A percentile compares a stretch with the other conserved stretches of the same genome.
Conservation (phyloP, 129 eudicot genomes). For the Flaveria ramosissima region DNA sequence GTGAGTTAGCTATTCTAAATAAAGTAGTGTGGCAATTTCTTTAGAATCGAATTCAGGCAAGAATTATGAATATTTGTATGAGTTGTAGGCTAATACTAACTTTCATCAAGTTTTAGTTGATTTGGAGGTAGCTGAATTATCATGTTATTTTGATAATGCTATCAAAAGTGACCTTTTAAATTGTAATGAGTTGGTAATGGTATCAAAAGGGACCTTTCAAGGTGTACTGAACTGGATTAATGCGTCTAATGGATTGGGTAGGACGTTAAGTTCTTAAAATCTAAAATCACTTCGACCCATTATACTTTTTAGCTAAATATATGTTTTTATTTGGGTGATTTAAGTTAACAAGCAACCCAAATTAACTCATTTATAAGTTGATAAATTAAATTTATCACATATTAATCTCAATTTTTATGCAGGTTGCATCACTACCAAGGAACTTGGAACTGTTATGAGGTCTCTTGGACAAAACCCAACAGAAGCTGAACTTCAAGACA, state of each 20-base stretch:
- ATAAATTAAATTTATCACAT: neutral
- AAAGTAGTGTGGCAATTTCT: neutral
- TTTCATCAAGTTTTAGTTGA: neutral
- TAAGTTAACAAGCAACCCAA: neutral
- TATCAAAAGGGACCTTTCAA: no score
- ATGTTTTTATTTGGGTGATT: neutral
- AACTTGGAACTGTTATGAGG: slow-evolving; percentile 85
- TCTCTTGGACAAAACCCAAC: slow-evolving; percentile 80
- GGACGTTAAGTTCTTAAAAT: no score
- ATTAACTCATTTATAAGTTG: neutral
- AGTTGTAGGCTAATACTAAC: neutral
- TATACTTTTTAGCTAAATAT: neutral
- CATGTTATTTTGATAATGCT: neutral
- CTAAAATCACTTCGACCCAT: neutral
- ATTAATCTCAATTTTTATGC: neutral
- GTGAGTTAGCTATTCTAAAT: no score
- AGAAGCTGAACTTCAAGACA: slow-evolving; percentile 76
- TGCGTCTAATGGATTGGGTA: no score
- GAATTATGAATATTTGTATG: neutral
- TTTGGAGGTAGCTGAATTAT: neutral
- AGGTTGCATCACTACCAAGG: slow-evolving; percentile 85
- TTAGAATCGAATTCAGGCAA: neutral
- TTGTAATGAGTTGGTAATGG: neutral
- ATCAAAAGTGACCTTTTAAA: neutral
- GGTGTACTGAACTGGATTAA: no score